phyloP scores from a whole-genome alignment of 1,284 basidiomycete genomes.

The Nidula niveotomentosa region DNA sequence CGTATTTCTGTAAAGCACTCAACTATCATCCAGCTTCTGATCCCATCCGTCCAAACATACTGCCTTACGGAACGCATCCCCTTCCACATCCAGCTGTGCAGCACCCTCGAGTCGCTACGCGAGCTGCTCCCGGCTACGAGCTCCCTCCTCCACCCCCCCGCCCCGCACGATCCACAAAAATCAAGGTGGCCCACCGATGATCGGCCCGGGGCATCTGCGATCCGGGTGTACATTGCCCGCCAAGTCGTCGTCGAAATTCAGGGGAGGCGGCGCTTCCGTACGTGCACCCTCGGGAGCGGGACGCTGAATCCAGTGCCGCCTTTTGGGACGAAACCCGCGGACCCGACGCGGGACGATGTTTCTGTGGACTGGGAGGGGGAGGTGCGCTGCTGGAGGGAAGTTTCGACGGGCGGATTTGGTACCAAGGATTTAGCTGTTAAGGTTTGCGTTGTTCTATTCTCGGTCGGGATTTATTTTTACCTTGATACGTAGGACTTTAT shows the following conservation, averaged over 20 bases:
- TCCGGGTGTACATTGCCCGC: slow-evolving; percentile 32
- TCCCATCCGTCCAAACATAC: slow-evolving; percentile 35
- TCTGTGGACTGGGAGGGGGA: slow-evolving; percentile 39
- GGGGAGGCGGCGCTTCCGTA: slow-evolving; percentile 28
- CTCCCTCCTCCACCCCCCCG: slow-evolving; percentile 11
- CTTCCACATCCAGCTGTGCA: slow-evolving; percentile 36
- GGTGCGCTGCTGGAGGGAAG: slow-evolving; percentile 29
- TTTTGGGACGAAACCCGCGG: slow-evolving; percentile 5
- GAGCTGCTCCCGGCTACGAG: slow-evolving; percentile 26
- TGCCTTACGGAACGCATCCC: slow-evolving; percentile 32
- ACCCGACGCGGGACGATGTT: slow-evolving; percentile 14
- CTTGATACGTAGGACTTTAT: slow-evolving; percentile 32
- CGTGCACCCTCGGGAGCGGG: slow-evolving; percentile 29
- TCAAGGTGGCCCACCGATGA: slow-evolving; percentile 1
- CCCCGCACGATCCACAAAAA: background rate
- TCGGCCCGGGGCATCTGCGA: slow-evolving; percentile 4
- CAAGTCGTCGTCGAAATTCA: slow-evolving; percentile 33
- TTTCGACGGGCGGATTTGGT: slow-evolving; percentile 32
- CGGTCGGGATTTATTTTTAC: background rate
- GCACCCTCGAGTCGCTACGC: slow-evolving; percentile 28
- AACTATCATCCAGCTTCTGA: slow-evolving; percentile 19
- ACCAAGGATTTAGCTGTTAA: slow-evolving; percentile 31
- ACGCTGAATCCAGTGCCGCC: slow-evolving; percentile 32
- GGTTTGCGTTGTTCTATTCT: slow-evolving; percentile 19
- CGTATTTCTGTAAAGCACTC: background rate